Evolutionary conservation across 176 grass and related monocot genomes (phyloP), one percentile per base, ranked within the genome.

Genomic region (Pharus latifolius): DNA sequence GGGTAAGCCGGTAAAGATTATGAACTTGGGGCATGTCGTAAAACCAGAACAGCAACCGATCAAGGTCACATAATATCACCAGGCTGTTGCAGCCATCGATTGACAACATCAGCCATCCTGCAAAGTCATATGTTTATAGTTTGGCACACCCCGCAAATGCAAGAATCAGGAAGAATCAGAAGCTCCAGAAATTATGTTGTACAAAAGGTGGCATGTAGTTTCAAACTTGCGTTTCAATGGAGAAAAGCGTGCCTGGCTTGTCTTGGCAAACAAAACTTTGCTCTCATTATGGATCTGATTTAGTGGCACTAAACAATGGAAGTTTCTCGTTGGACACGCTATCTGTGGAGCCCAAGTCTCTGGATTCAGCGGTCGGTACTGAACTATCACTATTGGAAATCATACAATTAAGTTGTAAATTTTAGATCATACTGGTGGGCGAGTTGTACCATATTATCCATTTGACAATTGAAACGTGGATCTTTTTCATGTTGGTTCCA

Each of bases 1-100:
- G 25, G 95, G 95, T 67, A 94, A 91, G 78, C 90, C 95, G 6
- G 73, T 99, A 58, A 94, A 56, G 61, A 99, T 95, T 60, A 73
- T 85, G 33, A 99, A 99, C 77, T 49, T 91, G 79, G 84, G 94
- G 41, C 75, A 85, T 23, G 25, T 69, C 0, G 52, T 42, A 23
- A 70, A 85, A 17, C 22, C 58, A 33, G 54, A 60, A 5, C 55
- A 67, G 14, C 66, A 65, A 49, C 65, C 10, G 17, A 61, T 33
- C 49, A 62, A 86, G 61, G 83, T 71, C 0, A 15, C 77, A 24
- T 81, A 57, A 76, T 19, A 41, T 13, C 18, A 3, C 12, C 25
- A 10, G 3, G 11, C 8, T 18, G 14, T 33, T 43, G 43, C 3
- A 54, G 0, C 46, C 7, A 46, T 80, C 7, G 34, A 7, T 29